Evolutionary conservation across 257 asterid species (phyloP), one percentile per base, ranked within the genome.

Genomic region (Verbascum thapsus): DNA sequence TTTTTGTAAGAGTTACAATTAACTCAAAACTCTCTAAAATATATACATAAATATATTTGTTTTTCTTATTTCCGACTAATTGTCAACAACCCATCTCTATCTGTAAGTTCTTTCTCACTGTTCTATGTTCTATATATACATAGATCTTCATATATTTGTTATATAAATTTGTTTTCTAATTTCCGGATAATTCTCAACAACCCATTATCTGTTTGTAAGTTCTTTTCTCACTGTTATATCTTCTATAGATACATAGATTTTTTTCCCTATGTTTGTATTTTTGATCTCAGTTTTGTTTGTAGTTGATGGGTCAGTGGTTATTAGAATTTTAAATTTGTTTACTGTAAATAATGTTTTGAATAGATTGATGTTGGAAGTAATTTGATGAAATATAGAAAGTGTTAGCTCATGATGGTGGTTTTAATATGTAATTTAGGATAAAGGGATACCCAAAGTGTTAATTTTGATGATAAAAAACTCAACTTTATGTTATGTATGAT

Each of bases 41-140:
- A n/a, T n/a, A 26, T 26, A 5, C 22, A 3, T 2, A 0, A 3
- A 32, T 10, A 23, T 37, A 4, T 18, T 44, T 34, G 30, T 23
- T 2, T 35, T 32, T 43, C n/a, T n/a, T n/a, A n/a, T 35, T 32
- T 43, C 3, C 53, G 18, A 38, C 3, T 8, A 42, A 50, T n/a
- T 13, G 53, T 45, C 70, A 54, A 17, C 66, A 17, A 35, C 65
- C 37, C 71, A 26, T 39, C 8, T 48, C 34, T 5, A 56, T 71
- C 71, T 16, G 57, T 50, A 39, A 63, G 43, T 56, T 56, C 53
- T 47, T 48, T 19, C 40, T 8, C 13, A n/a, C 26, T 49, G 7
- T 39, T 13, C 19, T 32, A 10, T 23, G 6, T 5, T 34, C 18
- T 20, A 34, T 48, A 5, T n/a, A n/a, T 2, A 47, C 26, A 20